Percentiles rank a stretch among this genome's conserved stretches.
Conservation (phyloP, 345 rosid species). For the Dovyalis caffra region DNA sequence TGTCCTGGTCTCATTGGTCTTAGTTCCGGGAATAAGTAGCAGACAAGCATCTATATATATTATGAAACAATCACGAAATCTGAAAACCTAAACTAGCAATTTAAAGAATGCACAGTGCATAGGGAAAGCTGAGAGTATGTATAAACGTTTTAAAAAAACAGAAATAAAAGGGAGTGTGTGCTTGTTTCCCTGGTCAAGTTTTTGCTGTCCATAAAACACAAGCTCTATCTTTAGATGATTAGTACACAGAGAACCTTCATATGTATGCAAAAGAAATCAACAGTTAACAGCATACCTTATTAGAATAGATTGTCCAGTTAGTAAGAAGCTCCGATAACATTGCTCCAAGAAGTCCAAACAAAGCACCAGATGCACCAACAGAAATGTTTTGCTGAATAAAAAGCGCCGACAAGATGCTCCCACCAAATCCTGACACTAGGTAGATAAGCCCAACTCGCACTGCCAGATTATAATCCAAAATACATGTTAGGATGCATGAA, state of each 20-base stretch:
- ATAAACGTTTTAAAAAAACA: neutral
- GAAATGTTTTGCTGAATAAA: conserved; percentile 68
- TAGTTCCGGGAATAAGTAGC: neutral
- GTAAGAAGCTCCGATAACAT: conserved; percentile 91
- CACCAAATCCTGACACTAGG: conserved; percentile 80
- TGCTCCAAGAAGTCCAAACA: conserved; percentile 96
- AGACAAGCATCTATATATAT: neutral
- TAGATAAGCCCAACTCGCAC: conserved; percentile 76
- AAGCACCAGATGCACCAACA: conserved; percentile 99
- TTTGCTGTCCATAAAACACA: neutral
- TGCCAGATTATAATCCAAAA: conserved; percentile 30
- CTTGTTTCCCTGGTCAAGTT: neutral
- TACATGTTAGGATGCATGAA: neutral
- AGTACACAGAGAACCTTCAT: neutral
- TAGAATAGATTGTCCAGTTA: conserved; percentile 80
- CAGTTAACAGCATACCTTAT: conserved; percentile 48
- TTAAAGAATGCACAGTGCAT: neutral
- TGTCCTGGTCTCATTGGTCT: neutral
- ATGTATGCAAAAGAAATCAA: neutral
- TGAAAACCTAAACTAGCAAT: neutral
- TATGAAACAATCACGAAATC: neutral
- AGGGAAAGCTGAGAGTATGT: neutral
- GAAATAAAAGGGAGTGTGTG: neutral
- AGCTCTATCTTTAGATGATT: neutral
- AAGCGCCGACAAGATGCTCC: conserved; percentile 72